Percentiles rank a stretch among this genome's conserved stretches.
Conservation (phyloP, 139 green algal genomes). For the Microglena sp. region DNA sequence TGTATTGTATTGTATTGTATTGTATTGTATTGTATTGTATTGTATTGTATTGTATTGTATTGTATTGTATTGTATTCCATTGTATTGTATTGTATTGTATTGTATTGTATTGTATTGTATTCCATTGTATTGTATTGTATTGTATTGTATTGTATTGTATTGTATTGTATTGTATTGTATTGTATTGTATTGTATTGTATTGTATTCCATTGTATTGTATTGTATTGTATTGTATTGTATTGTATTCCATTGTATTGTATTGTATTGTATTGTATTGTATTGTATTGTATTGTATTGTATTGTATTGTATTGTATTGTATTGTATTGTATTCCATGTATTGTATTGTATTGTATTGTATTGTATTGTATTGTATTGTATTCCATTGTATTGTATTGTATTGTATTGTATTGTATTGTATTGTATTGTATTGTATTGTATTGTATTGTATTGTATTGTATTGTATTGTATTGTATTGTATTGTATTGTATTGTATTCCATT, state of each 20-base stretch:
- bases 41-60: constrained; percentile 5
- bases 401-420: constrained; percentile 5
- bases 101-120: constrained; percentile 5
- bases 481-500: constrained; percentile 3
- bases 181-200: constrained; percentile 5
- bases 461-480: constrained; percentile 5
- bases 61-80: constrained; percentile 3
- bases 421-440: constrained; percentile 5
- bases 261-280: constrained; percentile 5
- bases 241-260: constrained; percentile 3
- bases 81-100: constrained; percentile 5
- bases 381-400: constrained; percentile 3
- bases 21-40: constrained; percentile 5
- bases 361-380: constrained; percentile 5
- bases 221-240: constrained; percentile 5
- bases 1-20: constrained; percentile 5
- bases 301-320: constrained; percentile 5
- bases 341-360: constrained; percentile 5
- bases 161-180: constrained; percentile 5
- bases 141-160: constrained; percentile 5
- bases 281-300: constrained; percentile 5
- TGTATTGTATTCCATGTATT: constrained; percentile 3
- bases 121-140: constrained; percentile 3
- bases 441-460: constrained; percentile 5
- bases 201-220: constrained; percentile 3